These are phyloP conservation scores for Penicillium vulpinum DNA, from an alignment of 2,329 filamentous ascomycete species.

Conservation along the genomic window DNA sequence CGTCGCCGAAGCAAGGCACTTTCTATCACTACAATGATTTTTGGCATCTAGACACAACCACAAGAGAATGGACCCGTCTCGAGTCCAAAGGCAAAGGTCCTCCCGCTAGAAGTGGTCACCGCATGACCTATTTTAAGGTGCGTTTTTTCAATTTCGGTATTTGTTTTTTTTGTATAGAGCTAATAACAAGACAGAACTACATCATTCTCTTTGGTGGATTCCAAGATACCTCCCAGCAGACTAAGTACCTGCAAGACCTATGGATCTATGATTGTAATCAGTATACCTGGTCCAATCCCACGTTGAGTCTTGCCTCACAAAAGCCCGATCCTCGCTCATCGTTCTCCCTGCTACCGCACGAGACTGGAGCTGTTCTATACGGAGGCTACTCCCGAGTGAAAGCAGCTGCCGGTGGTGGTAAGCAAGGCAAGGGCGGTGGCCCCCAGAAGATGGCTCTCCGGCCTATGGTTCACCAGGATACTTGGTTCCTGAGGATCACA, in stretches of 20 bases:
- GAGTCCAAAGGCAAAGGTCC: constrained; percentile 73
- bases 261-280: constrained; percentile 94
- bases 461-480: constrained; percentile 90
- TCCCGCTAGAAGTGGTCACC: constrained; percentile 83
- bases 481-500: constrained; percentile 83
- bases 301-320: constrained; percentile 72
- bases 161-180: not conserved
- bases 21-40: constrained; percentile 99
- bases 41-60: constrained; percentile 82
- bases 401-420: constrained; percentile 58
- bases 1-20: constrained; percentile 92
- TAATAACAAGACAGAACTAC: constrained; percentile 61
- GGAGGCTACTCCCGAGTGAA: constrained; percentile 95
- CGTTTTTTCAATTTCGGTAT: not conserved
- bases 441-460: constrained; percentile 70
- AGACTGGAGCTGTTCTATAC: constrained; percentile 83
- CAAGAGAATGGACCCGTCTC: constrained; percentile 86
- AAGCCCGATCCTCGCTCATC: constrained; percentile 90
- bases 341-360: constrained; percentile 88
- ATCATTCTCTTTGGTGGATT: constrained; percentile 95
- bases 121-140: constrained; percentile 91
- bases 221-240: constrained; percentile 93
- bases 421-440: constrained; percentile 62
- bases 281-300: constrained; percentile 79
- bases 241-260: constrained; percentile 87